Conservation (phyloP, 2,329 filamentous ascomycete genomes). For the Rutstroemia sp. region DNA sequence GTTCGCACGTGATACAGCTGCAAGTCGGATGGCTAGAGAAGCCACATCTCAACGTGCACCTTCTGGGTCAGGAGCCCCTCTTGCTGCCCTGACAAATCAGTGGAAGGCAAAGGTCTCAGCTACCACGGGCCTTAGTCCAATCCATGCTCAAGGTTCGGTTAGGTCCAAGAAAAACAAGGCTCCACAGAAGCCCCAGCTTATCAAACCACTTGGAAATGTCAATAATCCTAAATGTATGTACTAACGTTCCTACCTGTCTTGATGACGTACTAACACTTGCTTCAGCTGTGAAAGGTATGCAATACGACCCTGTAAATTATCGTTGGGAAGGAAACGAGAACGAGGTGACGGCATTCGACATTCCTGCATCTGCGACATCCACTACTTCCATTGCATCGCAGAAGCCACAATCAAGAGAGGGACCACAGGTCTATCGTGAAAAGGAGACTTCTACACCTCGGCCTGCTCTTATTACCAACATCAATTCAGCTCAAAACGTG, state of each 20-base stretch:
- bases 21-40: constrained; percentile 58
- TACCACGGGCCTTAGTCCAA: constrained; percentile 36
- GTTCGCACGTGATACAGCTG: constrained; percentile 58
- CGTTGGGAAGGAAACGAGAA: constrained; percentile 97
- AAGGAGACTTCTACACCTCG: constrained; percentile 54
- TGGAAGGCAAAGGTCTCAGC: constrained; percentile 31
- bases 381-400: constrained; percentile 39
- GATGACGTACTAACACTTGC: not conserved
- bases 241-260: not conserved
- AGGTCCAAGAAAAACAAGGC: constrained; percentile 49
- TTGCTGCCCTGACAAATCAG: constrained; percentile 40
- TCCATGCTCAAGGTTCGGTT: constrained; percentile 38
- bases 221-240: constrained; percentile 74
- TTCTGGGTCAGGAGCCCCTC: constrained; percentile 39
- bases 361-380: constrained; percentile 47
- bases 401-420: constrained; percentile 45
- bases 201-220: constrained; percentile 70
- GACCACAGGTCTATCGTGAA: constrained; percentile 39
- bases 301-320: constrained; percentile 80
- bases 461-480: constrained; percentile 83
- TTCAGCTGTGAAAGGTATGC: constrained; percentile 86
- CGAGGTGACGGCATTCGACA: constrained; percentile 70
- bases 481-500: constrained; percentile 75
- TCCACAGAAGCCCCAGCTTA: constrained; percentile 74
- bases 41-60: constrained; percentile 53